These are phyloP conservation scores for Aristolochia contorta DNA, from an alignment of 164 flowering plant species.

Conservation along the genomic window DNA sequence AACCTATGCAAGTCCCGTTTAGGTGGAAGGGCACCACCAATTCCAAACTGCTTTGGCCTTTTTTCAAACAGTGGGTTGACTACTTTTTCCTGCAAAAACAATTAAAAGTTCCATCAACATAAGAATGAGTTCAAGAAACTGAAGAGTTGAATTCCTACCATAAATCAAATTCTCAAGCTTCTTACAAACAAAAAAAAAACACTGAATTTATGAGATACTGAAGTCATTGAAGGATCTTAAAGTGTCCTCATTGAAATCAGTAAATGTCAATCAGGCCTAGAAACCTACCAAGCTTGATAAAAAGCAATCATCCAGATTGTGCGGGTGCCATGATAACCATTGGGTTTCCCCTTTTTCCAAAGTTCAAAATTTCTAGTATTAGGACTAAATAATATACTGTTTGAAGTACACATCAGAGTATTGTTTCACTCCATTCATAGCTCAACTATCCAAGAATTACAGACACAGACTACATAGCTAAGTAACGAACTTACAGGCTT, in stretches of 20 bases:
- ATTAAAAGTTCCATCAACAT: neutral
- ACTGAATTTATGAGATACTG: neutral
- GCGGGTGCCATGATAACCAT: too few relatives aligned
- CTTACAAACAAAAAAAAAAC: neutral
- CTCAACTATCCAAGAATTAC: neutral
- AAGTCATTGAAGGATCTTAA: neutral
- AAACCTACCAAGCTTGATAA: too few relatives aligned
- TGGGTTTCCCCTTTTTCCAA: too few relatives aligned
- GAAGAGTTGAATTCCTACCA: neutral
- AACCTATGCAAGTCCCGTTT: slow-evolving; percentile 23
- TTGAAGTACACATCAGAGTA: neutral
- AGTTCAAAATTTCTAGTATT: neutral
- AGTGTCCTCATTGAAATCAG: neutral
- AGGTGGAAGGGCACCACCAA: slow-evolving; percentile 28
- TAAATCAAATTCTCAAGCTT: neutral
- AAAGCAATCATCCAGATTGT: too few relatives aligned
- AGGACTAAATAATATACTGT: neutral
- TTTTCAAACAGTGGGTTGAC: slow-evolving; percentile 62
- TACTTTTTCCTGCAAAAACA: slow-evolving; percentile 25
- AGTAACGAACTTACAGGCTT: slow-evolving; percentile 17
- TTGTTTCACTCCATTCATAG: neutral
- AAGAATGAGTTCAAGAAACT: neutral
- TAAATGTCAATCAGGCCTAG: too few relatives aligned
- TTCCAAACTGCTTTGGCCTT: slow-evolving; percentile 68
- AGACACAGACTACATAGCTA: neutral